Percentiles rank a stretch among this genome's conserved stretches.
These are phyloP conservation scores for Nitzschia sp. DNA, from an alignment of 108 stramenopile species.

Conservation along the genomic window DNA sequence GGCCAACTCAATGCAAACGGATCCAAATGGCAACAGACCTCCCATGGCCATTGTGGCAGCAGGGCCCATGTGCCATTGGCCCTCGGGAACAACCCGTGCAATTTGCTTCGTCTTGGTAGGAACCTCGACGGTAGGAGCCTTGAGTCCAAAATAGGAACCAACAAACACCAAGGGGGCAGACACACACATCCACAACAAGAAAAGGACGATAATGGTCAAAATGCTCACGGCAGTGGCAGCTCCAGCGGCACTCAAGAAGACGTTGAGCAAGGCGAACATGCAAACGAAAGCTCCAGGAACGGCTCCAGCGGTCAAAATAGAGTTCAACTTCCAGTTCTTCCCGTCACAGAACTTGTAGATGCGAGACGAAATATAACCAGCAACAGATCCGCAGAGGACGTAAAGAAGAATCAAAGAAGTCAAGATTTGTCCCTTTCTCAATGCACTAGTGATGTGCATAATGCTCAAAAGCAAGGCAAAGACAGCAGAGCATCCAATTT, in stretches of 20 bases:
- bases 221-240: slow-evolving; percentile 94
- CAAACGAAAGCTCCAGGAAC: slow-evolving; percentile 81
- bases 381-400: slow-evolving; percentile 87
- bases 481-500: slow-evolving; percentile 85
- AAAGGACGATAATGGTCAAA: slow-evolving; percentile 82
- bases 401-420: slow-evolving; percentile 93
- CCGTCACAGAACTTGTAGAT: slow-evolving; percentile 93
- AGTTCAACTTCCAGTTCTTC: slow-evolving; percentile 78
- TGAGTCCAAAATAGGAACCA: slow-evolving; percentile 94
- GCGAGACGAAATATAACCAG: slow-evolving; percentile 87
- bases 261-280: slow-evolving; percentile 84
- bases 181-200: slow-evolving; percentile 86
- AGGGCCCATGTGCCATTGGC: slow-evolving; percentile 79
- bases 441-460: slow-evolving; percentile 85
- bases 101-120: slow-evolving; percentile 95
- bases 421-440: slow-evolving; percentile 93
- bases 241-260: slow-evolving; percentile 78
- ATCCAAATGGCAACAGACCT: slow-evolving; percentile 97
- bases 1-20: slow-evolving; percentile 98
- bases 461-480: slow-evolving; percentile 78
- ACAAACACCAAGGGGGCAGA: slow-evolving; percentile 95
- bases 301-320: slow-evolving; percentile 79
- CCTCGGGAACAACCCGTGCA: slow-evolving; percentile 86
- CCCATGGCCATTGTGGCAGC: slow-evolving; percentile 80
- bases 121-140: slow-evolving; percentile 68